Base-by-base conservation (phyloP, 176 grass and related monocot genomes). In the Bonia amplexicaulis region DNA sequence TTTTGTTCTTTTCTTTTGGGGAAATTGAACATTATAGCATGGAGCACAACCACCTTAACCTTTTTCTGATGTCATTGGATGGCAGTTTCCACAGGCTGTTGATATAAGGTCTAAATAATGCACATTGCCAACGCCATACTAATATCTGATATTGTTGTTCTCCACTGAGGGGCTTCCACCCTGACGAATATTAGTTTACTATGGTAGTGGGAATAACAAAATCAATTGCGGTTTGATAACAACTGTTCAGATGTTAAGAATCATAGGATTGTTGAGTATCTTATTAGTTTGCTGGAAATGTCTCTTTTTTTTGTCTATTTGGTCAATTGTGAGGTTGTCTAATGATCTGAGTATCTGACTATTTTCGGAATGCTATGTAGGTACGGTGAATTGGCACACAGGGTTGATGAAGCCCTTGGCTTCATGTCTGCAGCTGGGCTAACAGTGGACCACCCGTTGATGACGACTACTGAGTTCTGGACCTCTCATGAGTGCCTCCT, bases 401-500 rank as follows among this genome's bases (percentile, higher is more conserved):
- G 92, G 52, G 94, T 97, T 75, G 94, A 97, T 80, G 92, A 97
- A 82, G 92, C 92, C 0, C 89, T 94, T 55, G 90, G 95, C n/a
- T 94, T 92, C 88, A 97, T 97, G 92, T 70, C 90, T 75, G 95
- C 92, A 1, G 84, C 92, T 52, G 95, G 94, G 44, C 55, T 97
- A 59, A 97, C 90, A 51, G 79, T 87, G 46, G 92, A 94, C 84
- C 92, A 97, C 84, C 95, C 86, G 0, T 72, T 91, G 64, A 97
- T 94, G 91, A 90, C 76, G 17, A 90, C 79, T 42, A 97, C 94
- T 23, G 94, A 97, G n/a, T 97, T 97, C 85, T 92, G 87, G 92
- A 97, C 94, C 62, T 97, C 94, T 4, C 94, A 97, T 39, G 94
- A 97, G 60, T 97, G 94, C 61, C 92, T 97, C 22, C 92, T 97